phyloP scores from a whole-genome alignment of 441 rosid genomes.

The Erysimum cheiri region DNA sequence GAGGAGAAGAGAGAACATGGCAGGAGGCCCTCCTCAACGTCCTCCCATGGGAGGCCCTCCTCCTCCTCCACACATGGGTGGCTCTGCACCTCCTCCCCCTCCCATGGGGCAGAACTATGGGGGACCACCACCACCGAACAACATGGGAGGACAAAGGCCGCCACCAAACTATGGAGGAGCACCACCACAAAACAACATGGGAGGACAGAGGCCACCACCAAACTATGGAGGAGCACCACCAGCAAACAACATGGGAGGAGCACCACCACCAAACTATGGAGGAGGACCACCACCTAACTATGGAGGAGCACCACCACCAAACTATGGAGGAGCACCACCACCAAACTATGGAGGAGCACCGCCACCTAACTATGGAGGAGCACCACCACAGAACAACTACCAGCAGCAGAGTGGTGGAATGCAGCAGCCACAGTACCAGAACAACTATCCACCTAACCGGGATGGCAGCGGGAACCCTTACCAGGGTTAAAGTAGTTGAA shows the following conservation, averaged over 20 bases:
- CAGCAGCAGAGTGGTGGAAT: conserved; percentile 48
- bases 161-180: conserved; percentile 36
- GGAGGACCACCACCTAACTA: conserved; percentile 25
- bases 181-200: conserved; percentile 25
- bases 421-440: conserved; percentile 54
- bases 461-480: conserved; percentile 51
- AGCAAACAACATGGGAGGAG: conserved; percentile 27
- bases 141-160: conserved; percentile 28
- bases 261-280: conserved; percentile 30
- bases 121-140: conserved; percentile 17
- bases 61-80: conserved; percentile 19
- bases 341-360: conserved; percentile 41
- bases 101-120: conserved; percentile 28
- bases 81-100: conserved; percentile 27
- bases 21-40: conserved; percentile 49
- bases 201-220: conserved; percentile 34
- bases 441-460: conserved; percentile 50
- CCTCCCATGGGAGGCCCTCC: conserved; percentile 29
- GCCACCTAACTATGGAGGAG: conserved; percentile 38
- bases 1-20: conserved; percentile 83
- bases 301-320: conserved; percentile 37
- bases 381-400: conserved; percentile 43
- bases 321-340: conserved; percentile 31
- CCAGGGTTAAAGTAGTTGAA: conserved; percentile 34
- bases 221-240: conserved; percentile 40